phyloP scores from a whole-genome alignment of 192 early-diverging fungal species.

The Globomyces pollinis-pini region DNA sequence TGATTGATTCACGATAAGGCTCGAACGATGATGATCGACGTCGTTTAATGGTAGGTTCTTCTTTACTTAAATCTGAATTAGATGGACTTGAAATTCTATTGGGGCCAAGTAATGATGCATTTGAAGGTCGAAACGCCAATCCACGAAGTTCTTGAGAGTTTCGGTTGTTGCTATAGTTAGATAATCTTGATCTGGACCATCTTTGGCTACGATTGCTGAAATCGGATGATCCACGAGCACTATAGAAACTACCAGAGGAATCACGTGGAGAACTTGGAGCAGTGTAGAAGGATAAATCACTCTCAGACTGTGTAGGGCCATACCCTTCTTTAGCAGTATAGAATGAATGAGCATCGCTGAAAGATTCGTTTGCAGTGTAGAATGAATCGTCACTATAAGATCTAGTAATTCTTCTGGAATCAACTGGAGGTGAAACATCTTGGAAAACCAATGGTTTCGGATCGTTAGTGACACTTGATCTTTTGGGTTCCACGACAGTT shows the following conservation, averaged over 20 bases:
- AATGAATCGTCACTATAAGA: not conserved
- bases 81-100: not conserved
- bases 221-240: not conserved
- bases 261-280: not conserved
- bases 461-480: too few relatives aligned
- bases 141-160: too few relatives aligned
- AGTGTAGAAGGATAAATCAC: not conserved
- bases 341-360: not conserved
- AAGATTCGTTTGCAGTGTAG: conserved; percentile 1
- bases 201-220: too few relatives aligned
- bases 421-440: too few relatives aligned
- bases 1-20: not conserved
- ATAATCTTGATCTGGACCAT: too few relatives aligned
- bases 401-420: too few relatives aligned
- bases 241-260: not conserved
- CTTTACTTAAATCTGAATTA: not conserved
- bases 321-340: not conserved
- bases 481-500: too few relatives aligned
- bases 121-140: too few relatives aligned
- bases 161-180: not conserved
- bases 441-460: too few relatives aligned
- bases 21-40: not conserved
- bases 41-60: not conserved
- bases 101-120: not conserved
- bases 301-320: not conserved